Evolutionary conservation across 257 asterid genomes (phyloP).

Genomic region (Penstemon davidsonii): DNA sequence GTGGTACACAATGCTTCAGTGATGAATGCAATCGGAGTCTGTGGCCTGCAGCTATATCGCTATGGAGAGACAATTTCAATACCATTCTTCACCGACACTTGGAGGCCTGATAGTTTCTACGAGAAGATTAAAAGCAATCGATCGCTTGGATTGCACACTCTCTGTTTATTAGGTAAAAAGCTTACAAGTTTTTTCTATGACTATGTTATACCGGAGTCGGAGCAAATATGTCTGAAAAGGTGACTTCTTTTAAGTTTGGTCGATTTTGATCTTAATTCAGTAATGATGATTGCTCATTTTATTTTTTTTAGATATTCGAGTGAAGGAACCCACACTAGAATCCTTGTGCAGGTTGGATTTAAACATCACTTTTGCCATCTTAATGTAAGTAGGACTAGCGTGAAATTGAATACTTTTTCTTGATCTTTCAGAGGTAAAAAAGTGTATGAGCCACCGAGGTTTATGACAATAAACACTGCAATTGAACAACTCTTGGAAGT

Average conservation of each 20-base stretch:
- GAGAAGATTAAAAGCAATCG: constrained; percentile 71
- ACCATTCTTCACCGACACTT: constrained; percentile 87
- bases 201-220: no score
- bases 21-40: constrained; percentile 90
- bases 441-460: constrained; percentile 83
- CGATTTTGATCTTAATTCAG: constrained; percentile 6
- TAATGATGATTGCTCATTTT: constrained; percentile 16
- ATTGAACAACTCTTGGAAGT: constrained; percentile 93
- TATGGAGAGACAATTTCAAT: constrained; percentile 89
- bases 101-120: constrained; percentile 97
- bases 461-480: constrained; percentile 81
- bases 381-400: neutral
- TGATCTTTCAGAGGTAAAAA: constrained; percentile 67
- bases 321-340: constrained; percentile 86
- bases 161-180: constrained; percentile 76
- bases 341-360: constrained; percentile 79
- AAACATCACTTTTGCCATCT: neutral
- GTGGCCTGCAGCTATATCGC: constrained; percentile 89
- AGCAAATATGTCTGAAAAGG: neutral
- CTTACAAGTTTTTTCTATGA: neutral
- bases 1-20: constrained; percentile 94
- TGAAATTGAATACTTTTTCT: constrained; percentile 5
- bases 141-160: constrained; percentile 74
- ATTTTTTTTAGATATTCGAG: constrained; percentile 67
- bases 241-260: neutral